Percentiles rank a stretch among this genome's conserved stretches.
These are phyloP conservation scores for Monilinia aucupariae DNA, from an alignment of 2,329 filamentous ascomycete genomes.

Conservation along the genomic window DNA sequence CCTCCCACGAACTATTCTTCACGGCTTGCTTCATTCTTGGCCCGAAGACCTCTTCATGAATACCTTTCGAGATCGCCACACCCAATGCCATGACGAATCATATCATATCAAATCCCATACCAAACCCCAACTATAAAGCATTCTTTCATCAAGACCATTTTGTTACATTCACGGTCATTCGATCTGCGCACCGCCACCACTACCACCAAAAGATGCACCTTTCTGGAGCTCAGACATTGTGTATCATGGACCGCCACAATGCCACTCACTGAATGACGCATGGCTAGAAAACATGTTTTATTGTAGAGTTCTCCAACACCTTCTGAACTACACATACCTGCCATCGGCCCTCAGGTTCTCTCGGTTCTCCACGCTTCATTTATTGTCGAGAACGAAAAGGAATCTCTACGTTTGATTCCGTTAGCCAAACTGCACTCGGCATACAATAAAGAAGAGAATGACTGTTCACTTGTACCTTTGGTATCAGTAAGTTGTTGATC, in stretches of 20 bases:
- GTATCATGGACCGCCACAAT: background rate
- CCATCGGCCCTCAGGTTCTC: background rate
- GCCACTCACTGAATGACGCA: background rate
- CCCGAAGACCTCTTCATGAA: too few relatives aligned
- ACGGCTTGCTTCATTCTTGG: too few relatives aligned
- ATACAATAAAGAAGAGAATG: background rate
- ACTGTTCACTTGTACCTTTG: background rate
- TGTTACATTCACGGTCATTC: background rate
- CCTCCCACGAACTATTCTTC: too few relatives aligned
- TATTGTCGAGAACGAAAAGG: background rate
- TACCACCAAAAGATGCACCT: too few relatives aligned
- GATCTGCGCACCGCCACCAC: too few relatives aligned
- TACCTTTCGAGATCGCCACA: too few relatives aligned
- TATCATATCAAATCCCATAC: too few relatives aligned
- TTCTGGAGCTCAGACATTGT: background rate
- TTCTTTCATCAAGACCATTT: background rate
- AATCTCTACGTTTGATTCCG: background rate
- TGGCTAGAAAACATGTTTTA: too few relatives aligned
- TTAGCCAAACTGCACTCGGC: background rate
- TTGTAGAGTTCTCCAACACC: too few relatives aligned
- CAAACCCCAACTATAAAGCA: too few relatives aligned
- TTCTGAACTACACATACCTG: too few relatives aligned
- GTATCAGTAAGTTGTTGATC: background rate
- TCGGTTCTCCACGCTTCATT: background rate
- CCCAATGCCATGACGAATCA: too few relatives aligned